Conservation (phyloP, 83 land plant species). For the Larix sibirica region DNA sequence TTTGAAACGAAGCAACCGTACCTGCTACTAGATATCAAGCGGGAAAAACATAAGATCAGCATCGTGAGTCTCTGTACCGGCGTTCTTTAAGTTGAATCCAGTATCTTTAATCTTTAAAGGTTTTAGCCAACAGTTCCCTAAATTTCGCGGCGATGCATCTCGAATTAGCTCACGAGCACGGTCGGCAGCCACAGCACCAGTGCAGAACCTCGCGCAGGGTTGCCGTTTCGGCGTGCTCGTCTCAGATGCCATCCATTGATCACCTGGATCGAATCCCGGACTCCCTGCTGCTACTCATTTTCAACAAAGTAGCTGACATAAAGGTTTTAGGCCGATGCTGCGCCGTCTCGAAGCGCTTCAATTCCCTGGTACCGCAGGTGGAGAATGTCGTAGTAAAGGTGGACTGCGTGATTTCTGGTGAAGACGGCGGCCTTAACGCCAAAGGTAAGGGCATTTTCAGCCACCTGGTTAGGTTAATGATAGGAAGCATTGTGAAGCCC, state of each 20-base stretch:
- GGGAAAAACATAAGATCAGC: no score
- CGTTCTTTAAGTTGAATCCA: no score
- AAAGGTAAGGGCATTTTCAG: conserved; percentile 32
- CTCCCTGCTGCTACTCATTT: conserved; percentile 51
- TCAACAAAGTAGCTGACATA: conserved; percentile 73
- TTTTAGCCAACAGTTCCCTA: no score
- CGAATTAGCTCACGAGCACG: no score
- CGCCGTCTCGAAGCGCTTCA: conserved; percentile 66
- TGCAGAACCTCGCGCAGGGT: no score
- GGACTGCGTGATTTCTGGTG: conserved; percentile 60
- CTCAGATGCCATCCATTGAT: conserved; percentile 21
- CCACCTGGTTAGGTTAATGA: conserved; percentile 36
- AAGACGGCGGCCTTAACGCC: conserved; percentile 24
- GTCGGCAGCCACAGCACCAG: no score
- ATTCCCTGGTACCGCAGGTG: conserved; percentile 60
- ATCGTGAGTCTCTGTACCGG: no score
- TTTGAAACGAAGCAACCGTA: no score
- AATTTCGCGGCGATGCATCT: no score
- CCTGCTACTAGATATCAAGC: no score
- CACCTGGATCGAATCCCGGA: conserved; percentile 76
- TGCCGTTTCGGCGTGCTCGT: no score
- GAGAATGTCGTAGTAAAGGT: conserved; percentile 68
- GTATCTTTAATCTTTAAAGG: no score
- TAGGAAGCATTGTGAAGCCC: conserved; percentile 54
- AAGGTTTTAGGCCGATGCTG: conserved; percentile 80